A percentile compares a stretch with the other conserved stretches of the same genome.
phyloP scores from a whole-genome alignment of 2,329 filamentous ascomycete genomes.

The Clonostachys rosea region DNA sequence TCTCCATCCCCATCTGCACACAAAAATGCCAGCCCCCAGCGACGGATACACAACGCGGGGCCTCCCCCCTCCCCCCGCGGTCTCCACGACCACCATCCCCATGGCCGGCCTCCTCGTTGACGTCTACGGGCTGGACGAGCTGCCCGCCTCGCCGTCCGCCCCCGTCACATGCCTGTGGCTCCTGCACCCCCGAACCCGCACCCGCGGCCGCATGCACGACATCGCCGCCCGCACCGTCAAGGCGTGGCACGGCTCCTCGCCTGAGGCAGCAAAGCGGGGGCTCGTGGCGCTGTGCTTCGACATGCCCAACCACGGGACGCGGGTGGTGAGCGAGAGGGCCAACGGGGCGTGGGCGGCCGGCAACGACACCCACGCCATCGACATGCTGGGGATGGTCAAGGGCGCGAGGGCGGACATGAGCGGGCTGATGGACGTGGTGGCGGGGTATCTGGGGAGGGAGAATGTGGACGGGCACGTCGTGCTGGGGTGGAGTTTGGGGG shows the following conservation, averaged over 20 bases:
- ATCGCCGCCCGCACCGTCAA: slow-evolving; percentile 65
- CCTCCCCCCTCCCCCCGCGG: slow-evolving; percentile 30
- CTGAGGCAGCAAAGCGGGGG: slow-evolving; percentile 33
- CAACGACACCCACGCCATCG: slow-evolving; percentile 77
- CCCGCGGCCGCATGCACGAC: slow-evolving; percentile 68
- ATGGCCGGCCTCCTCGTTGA: slow-evolving; percentile 77
- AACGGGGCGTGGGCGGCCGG: slow-evolving; percentile 79
- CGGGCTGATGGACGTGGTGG: slow-evolving; percentile 71
- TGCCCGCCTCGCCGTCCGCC: slow-evolving; percentile 43
- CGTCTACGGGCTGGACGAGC: slow-evolving; percentile 75
- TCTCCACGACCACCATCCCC: slow-evolving; percentile 63
- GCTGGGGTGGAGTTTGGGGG: slow-evolving; percentile 81
- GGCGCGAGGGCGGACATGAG: slow-evolving; percentile 71
- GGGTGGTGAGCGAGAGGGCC: slow-evolving; percentile 59
- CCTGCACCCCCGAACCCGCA: slow-evolving; percentile 72
- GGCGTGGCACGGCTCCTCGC: slow-evolving; percentile 45
- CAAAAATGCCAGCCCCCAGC: too few relatives aligned
- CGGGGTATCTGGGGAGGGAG: slow-evolving; percentile 56
- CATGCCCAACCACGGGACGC: slow-evolving; percentile 84
- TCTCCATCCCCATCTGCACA: too few relatives aligned
- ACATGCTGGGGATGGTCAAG: slow-evolving; percentile 81
- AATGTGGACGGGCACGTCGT: slow-evolving; percentile 62
- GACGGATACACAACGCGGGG: slow-evolving; percentile 20
- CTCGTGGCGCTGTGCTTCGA: slow-evolving; percentile 84
- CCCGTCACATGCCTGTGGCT: slow-evolving; percentile 83